phyloP scores from a whole-genome alignment of 225 moss, liverwort and hornwort genomes.

The Pleurozium schreberi region DNA sequence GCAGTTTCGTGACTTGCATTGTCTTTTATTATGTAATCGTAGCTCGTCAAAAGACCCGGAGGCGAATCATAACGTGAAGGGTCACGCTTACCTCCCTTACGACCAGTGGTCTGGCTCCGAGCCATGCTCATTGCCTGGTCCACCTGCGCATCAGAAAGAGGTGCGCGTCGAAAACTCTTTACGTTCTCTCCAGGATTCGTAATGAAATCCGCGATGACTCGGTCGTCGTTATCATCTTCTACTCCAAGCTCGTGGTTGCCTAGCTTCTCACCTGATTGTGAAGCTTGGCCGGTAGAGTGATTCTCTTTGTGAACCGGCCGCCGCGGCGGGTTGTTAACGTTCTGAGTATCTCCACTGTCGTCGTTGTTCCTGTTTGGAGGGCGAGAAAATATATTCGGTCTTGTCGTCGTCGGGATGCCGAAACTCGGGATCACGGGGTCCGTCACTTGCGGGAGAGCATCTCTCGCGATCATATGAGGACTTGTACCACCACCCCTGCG shows the following conservation, averaged over 20 bases:
- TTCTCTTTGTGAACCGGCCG: too few relatives aligned
- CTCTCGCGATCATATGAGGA: neutral
- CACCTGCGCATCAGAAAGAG: neutral
- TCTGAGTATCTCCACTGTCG: neutral
- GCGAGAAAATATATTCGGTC: neutral
- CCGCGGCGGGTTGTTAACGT: too few relatives aligned
- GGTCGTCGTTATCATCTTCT: neutral
- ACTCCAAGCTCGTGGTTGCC: neutral
- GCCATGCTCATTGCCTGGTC: neutral
- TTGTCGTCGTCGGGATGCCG: too few relatives aligned
- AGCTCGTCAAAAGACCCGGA: too few relatives aligned
- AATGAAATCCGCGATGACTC: neutral
- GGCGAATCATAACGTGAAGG: too few relatives aligned
- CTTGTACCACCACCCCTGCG: neutral
- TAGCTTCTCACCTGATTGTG: neutral
- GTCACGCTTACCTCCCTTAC: too few relatives aligned
- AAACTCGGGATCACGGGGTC: neutral
- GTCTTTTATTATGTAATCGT: accelerated
- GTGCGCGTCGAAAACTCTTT: neutral
- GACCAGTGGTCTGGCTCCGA: too few relatives aligned
- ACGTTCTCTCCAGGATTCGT: too few relatives aligned
- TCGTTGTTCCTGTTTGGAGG: neutral
- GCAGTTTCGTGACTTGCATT: accelerated
- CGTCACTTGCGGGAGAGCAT: neutral
- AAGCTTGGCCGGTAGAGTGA: neutral